Evolutionary conservation across 345 rosid genomes (phyloP).

Genomic region (Ricinus communis): DNA sequence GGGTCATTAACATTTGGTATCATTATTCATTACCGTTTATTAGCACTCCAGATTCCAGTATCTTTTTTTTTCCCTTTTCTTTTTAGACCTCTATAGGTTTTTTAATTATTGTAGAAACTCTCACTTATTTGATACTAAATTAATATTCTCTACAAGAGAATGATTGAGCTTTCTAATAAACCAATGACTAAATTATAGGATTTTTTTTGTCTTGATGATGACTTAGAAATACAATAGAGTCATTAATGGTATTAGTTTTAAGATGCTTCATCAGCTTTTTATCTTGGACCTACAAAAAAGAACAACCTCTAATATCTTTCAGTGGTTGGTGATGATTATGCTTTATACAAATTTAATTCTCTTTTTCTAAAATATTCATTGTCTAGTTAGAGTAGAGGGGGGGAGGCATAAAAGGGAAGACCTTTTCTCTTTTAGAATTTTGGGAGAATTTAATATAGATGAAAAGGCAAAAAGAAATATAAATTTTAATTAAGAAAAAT

Average conservation of each 20-base stretch:
- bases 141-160: slow-evolving; percentile 1
- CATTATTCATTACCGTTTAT: no score
- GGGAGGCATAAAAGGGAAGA: background rate
- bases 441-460: background rate
- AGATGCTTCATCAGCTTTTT: background rate
- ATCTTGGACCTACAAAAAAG: background rate
- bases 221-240: background rate
- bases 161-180: background rate
- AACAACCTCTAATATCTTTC: no score
- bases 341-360: background rate
- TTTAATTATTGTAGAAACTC: background rate
- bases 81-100: background rate
- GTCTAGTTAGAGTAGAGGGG: no score
- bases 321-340: background rate
- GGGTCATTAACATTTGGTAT: no score
- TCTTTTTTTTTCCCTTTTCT: background rate
- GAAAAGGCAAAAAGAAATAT: slow-evolving; percentile 1
- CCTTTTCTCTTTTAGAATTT: background rate
- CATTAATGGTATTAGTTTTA: background rate
- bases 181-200: background rate
- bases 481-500: background rate
- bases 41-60: no score
- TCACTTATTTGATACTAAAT: background rate
- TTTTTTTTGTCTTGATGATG: slow-evolving; percentile 3
- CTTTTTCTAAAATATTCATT: background rate